phyloP scores from a whole-genome alignment of 805 yeast species.

The Lachancea waltii region DNA sequence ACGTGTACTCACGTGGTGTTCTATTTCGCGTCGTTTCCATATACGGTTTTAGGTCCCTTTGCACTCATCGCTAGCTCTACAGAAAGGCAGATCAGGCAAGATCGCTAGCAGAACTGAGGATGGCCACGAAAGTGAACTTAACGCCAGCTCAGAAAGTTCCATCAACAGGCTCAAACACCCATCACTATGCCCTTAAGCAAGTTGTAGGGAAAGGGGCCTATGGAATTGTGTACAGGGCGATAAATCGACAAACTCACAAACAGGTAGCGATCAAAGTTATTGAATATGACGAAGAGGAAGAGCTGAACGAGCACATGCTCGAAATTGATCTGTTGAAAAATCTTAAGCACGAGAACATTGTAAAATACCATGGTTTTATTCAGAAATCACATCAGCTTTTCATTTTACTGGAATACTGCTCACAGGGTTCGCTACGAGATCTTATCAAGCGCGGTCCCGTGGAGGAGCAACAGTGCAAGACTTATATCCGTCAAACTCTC shows the following conservation, averaged over 20 bases:
- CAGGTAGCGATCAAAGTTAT: constrained; percentile 79
- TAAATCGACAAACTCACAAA: constrained; percentile 56
- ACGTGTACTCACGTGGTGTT: no score
- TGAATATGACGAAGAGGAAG: constrained; percentile 61
- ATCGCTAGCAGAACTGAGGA: not conserved
- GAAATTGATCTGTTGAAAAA: constrained; percentile 75
- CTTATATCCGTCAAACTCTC: constrained; percentile 63
- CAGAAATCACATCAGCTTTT: constrained; percentile 59
- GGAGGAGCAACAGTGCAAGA: constrained; percentile 55
- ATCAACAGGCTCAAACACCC: constrained; percentile 11
- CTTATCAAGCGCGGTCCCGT: constrained; percentile 36
- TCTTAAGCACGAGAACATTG: constrained; percentile 82
- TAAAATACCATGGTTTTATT: constrained; percentile 87
- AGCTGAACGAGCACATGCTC: constrained; percentile 48
- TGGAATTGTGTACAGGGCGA: constrained; percentile 77
- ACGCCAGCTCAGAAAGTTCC: constrained; percentile 21
- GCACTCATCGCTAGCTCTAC: no score
- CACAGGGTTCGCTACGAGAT: constrained; percentile 57
- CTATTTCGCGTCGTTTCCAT: no score
- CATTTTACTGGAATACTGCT: constrained; percentile 70
- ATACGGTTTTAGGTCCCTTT: no score
- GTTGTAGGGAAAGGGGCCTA: constrained; percentile 87
- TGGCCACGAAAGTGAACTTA: constrained; percentile 15
- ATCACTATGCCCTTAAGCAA: constrained; percentile 46
- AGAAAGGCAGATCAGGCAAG: no score